Percentiles rank a stretch among this genome's conserved stretches.
Conservation (phyloP, 441 rosid species). For the Omphalea diandra region DNA sequence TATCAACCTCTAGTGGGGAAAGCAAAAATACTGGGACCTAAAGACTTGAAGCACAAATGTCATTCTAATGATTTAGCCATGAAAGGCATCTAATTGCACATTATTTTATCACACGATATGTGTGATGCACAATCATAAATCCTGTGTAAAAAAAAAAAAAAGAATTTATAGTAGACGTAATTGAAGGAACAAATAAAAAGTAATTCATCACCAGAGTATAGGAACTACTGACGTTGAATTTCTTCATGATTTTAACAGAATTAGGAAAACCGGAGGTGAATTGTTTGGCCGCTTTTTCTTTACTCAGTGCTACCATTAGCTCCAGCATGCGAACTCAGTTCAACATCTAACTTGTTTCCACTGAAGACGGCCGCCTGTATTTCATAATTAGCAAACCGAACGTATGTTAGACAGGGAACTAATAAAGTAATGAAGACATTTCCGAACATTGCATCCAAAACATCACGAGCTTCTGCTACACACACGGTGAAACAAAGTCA, state of each 20-base stretch:
- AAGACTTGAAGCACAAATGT: background rate
- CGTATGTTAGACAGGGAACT: slow-evolving; percentile 13
- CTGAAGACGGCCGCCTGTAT: slow-evolving; percentile 16
- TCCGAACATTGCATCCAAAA: slow-evolving; percentile 2
- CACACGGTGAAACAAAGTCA: background rate
- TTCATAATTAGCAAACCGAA: slow-evolving; percentile 9
- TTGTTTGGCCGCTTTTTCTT: slow-evolving; percentile 48
- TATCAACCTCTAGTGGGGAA: background rate
- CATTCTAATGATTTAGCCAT: background rate
- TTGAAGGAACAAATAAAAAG: background rate
- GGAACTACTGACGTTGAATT: slow-evolving; percentile 60
- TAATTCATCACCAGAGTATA: slow-evolving; percentile 52
- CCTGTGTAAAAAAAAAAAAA: background rate
- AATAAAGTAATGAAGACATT: background rate
- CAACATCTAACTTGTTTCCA: slow-evolving; percentile 20
- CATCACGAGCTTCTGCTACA: background rate
- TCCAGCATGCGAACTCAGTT: slow-evolving; percentile 21
- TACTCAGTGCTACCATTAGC: slow-evolving; percentile 40
- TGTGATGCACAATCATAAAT: background rate
- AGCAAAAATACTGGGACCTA: background rate
- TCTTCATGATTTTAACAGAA: slow-evolving; percentile 58
- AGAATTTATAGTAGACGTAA: background rate
- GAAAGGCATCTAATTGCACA: background rate
- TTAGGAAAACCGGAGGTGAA: slow-evolving; percentile 48
- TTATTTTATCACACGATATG: background rate